Percentiles rank a stretch among this genome's conserved stretches.
phyloP scores from a whole-genome alignment of 495 filamentous ascomycete species.

The Penicillium herquei region DNA sequence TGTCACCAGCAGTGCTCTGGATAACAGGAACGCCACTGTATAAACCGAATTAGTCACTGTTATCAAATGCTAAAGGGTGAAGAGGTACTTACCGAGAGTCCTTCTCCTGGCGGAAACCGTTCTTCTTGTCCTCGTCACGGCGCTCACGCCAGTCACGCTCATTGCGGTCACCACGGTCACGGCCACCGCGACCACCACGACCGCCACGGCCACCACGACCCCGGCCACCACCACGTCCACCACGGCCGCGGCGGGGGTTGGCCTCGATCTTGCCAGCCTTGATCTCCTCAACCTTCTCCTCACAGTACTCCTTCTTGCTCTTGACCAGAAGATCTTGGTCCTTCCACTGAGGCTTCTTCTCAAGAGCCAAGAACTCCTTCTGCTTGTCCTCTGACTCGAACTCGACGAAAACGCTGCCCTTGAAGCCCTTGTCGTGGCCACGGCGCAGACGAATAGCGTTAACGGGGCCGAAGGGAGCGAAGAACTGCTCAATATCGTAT shows the following conservation, averaged over 20 bases:
- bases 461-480: slow-evolving; percentile 73
- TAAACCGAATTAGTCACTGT: neutral
- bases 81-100: slow-evolving; percentile 42
- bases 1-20: slow-evolving; percentile 44
- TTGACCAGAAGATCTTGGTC: slow-evolving; percentile 70
- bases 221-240: slow-evolving; percentile 30
- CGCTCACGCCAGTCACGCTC: slow-evolving; percentile 68
- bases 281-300: slow-evolving; percentile 75
- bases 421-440: slow-evolving; percentile 66
- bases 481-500: slow-evolving; percentile 90
- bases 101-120: slow-evolving; percentile 53
- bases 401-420: slow-evolving; percentile 93
- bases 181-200: slow-evolving; percentile 30
- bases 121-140: slow-evolving; percentile 62
- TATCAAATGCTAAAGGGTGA: neutral
- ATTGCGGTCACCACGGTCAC: slow-evolving; percentile 34
- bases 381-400: slow-evolving; percentile 73
- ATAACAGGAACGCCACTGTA: slow-evolving; percentile 48
- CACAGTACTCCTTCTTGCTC: slow-evolving; percentile 83
- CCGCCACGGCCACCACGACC: slow-evolving; percentile 30
- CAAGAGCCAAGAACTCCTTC: slow-evolving; percentile 71
- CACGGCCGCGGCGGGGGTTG: slow-evolving; percentile 34
- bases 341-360: slow-evolving; percentile 81
- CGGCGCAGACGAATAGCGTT: slow-evolving; percentile 89
- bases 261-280: slow-evolving; percentile 66